A percentile compares a stretch with the other conserved stretches of the same genome.
phyloP scores from a whole-genome alignment of 768 basidiomycete genomes.

The Candolleomyces eurysporus region DNA sequence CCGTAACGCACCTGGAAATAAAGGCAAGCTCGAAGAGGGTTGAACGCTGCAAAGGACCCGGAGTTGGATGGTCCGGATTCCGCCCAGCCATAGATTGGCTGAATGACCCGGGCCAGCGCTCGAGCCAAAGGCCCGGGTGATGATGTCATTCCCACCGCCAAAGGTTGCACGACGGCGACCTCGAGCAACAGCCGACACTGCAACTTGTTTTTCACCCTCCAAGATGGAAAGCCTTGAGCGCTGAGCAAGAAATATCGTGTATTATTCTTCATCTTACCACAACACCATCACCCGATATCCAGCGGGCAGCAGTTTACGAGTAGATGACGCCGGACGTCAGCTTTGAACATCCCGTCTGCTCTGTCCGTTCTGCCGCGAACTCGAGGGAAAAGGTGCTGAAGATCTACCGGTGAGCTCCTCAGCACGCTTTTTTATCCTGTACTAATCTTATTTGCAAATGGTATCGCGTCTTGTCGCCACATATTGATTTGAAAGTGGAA shows the following conservation, averaged over 20 bases:
- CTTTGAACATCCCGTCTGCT: constrained; percentile 60
- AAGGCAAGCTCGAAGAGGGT: no score
- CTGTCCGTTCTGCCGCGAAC: constrained; percentile 41
- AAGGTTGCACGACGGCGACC: no score
- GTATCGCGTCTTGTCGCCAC: constrained; percentile 63
- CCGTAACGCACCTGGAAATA: no score
- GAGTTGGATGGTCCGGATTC: no score
- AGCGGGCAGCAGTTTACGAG: constrained; percentile 43
- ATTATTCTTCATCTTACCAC: constrained; percentile 48
- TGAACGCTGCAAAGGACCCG: no score
- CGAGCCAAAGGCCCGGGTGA: no score
- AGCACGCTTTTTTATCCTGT: not conserved
- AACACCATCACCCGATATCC: constrained; percentile 46
- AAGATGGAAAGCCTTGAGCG: constrained; percentile 57
- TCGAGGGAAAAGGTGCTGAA: constrained; percentile 56
- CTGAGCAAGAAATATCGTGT: constrained; percentile 43
- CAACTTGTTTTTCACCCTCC: not conserved
- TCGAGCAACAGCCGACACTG: no score
- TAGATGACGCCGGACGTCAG: constrained; percentile 56
- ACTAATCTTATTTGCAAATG: constrained; percentile 34
- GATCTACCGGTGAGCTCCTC: constrained; percentile 52
- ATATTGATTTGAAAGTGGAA: constrained; percentile 37
- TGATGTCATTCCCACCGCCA: no score
- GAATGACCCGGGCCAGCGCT: no score
- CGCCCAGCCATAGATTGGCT: no score